Percentiles rank a stretch among this genome's conserved stretches.
phyloP scores from a whole-genome alignment of 2,329 filamentous ascomycete species.

The Diaporthe ampelina region DNA sequence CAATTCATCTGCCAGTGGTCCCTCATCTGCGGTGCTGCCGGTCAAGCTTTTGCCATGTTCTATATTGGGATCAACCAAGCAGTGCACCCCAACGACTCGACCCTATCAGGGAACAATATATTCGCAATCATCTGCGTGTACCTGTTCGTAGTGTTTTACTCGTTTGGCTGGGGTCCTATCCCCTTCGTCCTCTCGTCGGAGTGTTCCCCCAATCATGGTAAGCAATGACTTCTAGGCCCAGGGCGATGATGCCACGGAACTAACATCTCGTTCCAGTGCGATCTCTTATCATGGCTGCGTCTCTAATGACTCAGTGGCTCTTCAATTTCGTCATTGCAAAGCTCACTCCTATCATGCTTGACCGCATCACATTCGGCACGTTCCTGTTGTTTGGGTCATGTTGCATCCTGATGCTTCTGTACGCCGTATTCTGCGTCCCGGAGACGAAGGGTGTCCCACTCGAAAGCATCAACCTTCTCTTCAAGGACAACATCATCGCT shows the following conservation, averaged over 20 bases:
- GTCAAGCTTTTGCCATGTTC: slow-evolving; percentile 58
- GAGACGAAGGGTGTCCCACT: slow-evolving; percentile 66
- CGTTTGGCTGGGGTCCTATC: slow-evolving; percentile 47
- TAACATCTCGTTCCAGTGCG: slow-evolving; percentile 38
- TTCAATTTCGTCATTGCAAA: slow-evolving; percentile 57
- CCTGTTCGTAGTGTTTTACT: slow-evolving; percentile 58
- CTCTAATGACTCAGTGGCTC: slow-evolving; percentile 51
- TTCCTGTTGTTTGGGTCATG: slow-evolving; percentile 67
- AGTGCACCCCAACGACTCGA: slow-evolving; percentile 49
- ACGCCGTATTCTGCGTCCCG: slow-evolving; percentile 64
- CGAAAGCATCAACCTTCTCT: slow-evolving; percentile 49
- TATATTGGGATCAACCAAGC: slow-evolving; percentile 55
- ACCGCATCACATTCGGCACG: slow-evolving; percentile 60
- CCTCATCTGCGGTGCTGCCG: slow-evolving; percentile 58
- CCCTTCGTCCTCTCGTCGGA: slow-evolving; percentile 47
- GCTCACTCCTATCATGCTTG: slow-evolving; percentile 58
- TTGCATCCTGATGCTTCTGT: slow-evolving; percentile 60
- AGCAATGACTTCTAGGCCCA: background rate
- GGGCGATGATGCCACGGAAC: background rate
- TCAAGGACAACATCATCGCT: slow-evolving; percentile 40
- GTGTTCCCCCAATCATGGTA: slow-evolving; percentile 46
- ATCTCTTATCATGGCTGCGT: slow-evolving; percentile 45
- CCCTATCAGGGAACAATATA: slow-evolving; percentile 55
- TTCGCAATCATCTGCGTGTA: slow-evolving; percentile 60
- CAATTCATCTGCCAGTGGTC: slow-evolving; percentile 61